Conservation (phyloP, 2,329 filamentous ascomycete genomes). For the Phyllachora maydis region DNA sequence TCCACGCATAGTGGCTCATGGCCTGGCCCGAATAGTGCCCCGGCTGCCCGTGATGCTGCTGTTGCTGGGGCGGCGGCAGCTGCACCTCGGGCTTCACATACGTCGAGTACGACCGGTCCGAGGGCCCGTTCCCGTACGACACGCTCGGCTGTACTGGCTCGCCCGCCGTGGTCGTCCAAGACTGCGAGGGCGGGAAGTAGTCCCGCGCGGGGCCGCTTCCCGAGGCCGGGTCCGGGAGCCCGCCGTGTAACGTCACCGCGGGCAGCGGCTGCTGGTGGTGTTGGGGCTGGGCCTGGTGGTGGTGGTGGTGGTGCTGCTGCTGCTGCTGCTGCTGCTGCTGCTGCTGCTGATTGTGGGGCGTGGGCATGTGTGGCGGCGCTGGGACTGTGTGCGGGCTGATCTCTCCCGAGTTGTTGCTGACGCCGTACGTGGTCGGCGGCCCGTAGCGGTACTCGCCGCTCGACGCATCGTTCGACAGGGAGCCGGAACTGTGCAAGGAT, state of each 20-base stretch:
- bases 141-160: constrained; percentile 20
- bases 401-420: constrained; percentile 12
- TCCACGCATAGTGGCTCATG: no score
- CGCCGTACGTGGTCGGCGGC: constrained; percentile 17
- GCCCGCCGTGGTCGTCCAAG: constrained; percentile 28
- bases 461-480: constrained; percentile 24
- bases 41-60: no score
- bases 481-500: constrained; percentile 27
- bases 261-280: neutral
- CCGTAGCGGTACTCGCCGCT: constrained; percentile 36
- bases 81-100: no score
- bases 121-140: constrained; percentile 23
- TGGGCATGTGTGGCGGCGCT: constrained; percentile 4
- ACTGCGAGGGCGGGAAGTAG: constrained; percentile 28
- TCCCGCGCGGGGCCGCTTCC: constrained; percentile 27
- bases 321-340: constrained; percentile 1
- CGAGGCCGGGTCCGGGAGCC: no score
- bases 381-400: constrained; percentile 14
- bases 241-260: constrained; percentile 1
- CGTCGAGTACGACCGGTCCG: no score
- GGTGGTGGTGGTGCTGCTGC: constrained; percentile 3
- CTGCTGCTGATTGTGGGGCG: constrained; percentile 5
- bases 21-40: no score
- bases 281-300: neutral
- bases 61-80: no score